These are phyloP conservation scores for Periglandula ipomoeae DNA, from an alignment of 2,329 filamentous ascomycete species.

Conservation along the genomic window DNA sequence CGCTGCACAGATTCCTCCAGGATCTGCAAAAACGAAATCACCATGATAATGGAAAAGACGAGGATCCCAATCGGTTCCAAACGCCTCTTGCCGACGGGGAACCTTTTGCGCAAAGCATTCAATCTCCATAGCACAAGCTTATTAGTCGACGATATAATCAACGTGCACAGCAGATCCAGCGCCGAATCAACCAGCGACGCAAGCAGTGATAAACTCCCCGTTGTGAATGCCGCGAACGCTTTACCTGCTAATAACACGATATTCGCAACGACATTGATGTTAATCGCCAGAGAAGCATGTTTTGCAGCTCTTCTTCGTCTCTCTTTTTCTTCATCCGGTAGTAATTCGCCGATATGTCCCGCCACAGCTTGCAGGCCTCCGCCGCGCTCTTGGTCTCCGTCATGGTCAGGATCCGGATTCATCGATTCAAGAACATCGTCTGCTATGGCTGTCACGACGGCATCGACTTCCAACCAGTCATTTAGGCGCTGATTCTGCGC, in stretches of 20 bases:
- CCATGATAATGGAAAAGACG: constrained; percentile 75
- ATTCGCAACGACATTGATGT: constrained; percentile 72
- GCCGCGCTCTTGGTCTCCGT: constrained; percentile 21
- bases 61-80: constrained; percentile 69
- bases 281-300: constrained; percentile 54
- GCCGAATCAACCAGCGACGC: constrained; percentile 69
- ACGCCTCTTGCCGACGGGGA: constrained; percentile 60
- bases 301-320: constrained; percentile 15
- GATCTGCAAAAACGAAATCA: constrained; percentile 71
- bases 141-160: constrained; percentile 71
- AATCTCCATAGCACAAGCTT: constrained; percentile 55
- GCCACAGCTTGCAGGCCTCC: constrained; percentile 21
- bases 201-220: constrained; percentile 67
- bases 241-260: constrained; percentile 63
- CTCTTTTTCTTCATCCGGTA: constrained; percentile 22
- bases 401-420: constrained; percentile 25
- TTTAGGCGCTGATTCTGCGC: constrained; percentile 22
- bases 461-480: constrained; percentile 26
- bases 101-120: constrained; percentile 46
- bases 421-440: constrained; percentile 25
- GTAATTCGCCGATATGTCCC: constrained; percentile 21
- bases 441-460: constrained; percentile 24
- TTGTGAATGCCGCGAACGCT: constrained; percentile 66
- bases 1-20: constrained; percentile 57
- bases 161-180: constrained; percentile 67